A percentile compares a stretch with the other conserved stretches of the same genome.
Evolutionary conservation across 2,329 filamentous ascomycete species (phyloP).

Genomic region (Fusarium annulatum): DNA sequence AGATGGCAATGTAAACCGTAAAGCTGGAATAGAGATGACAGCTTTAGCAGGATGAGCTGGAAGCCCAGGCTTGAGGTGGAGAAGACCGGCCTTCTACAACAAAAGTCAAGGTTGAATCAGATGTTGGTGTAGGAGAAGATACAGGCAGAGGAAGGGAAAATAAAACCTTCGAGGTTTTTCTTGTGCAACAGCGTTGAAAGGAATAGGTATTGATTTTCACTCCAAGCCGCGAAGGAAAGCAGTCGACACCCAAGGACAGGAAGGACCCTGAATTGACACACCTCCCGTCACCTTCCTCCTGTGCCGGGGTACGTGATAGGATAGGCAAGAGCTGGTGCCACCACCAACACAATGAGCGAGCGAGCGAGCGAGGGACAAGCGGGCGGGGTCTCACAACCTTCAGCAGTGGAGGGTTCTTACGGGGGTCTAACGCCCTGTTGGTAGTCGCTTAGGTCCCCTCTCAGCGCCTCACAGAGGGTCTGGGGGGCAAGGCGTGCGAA

Average conservation of each 20-base stretch:
- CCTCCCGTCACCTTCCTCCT: conserved; percentile 24
- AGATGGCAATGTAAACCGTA: background rate
- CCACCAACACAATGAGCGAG: background rate
- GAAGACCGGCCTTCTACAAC: background rate
- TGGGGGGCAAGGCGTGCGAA: conserved; percentile 15
- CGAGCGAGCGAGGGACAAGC: background rate
- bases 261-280: conserved; percentile 44
- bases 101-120: background rate
- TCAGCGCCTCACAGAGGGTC: conserved; percentile 19
- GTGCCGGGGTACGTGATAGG: conserved; percentile 11
- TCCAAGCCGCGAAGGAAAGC: conserved; percentile 5
- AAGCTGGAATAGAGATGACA: conserved; percentile 1
- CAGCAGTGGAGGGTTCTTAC: conserved; percentile 13
- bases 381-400: conserved; percentile 25
- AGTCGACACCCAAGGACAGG: conserved; percentile 7
- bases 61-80: conserved; percentile 9
- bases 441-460: conserved; percentile 11
- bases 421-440: conserved; percentile 22
- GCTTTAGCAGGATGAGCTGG: conserved; percentile 2
- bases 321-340: conserved; percentile 2
- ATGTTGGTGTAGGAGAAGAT: conserved; percentile 3
- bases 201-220: conserved; percentile 38
- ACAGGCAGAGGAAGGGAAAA: conserved; percentile 1
- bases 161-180: conserved; percentile 7
- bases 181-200: conserved; percentile 27